Evolutionary conservation across 768 basidiomycete species (phyloP).

Genomic region (Daedalea quercina): DNA sequence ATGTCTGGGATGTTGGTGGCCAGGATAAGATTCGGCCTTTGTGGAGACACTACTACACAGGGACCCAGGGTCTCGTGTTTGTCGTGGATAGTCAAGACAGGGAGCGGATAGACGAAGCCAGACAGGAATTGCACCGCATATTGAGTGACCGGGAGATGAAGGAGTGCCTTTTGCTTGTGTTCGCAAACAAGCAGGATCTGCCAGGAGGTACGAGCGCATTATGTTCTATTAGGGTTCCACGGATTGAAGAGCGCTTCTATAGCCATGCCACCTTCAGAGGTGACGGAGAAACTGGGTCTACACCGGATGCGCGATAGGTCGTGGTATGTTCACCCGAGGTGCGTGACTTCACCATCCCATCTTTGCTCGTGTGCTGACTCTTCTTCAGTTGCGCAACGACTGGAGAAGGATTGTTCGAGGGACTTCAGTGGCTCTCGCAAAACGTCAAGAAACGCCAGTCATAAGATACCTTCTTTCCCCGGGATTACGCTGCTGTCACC

Average conservation of each 20-base stretch:
- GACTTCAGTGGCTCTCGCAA: constrained; percentile 94
- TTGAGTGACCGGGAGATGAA: constrained; percentile 97
- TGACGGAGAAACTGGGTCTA: constrained; percentile 93
- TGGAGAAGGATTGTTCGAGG: constrained; percentile 95
- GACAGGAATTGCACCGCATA: constrained; percentile 92
- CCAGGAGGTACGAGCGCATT: constrained; percentile 71
- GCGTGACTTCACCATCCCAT: constrained; percentile 19
- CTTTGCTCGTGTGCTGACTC: background rate
- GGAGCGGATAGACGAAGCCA: constrained; percentile 94
- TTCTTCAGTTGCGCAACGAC: constrained; percentile 84
- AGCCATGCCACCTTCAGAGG: constrained; percentile 99
- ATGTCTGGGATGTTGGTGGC: constrained; percentile 97
- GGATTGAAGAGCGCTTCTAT: constrained; percentile 4
- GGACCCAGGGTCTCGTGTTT: constrained; percentile 96
- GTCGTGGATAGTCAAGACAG: constrained; percentile 96
- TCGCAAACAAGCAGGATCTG: constrained; percentile 98
- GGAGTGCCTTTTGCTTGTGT: constrained; percentile 94
- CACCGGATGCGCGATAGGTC: constrained; percentile 95
- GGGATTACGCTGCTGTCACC: constrained; percentile 23
- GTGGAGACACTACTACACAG: constrained; percentile 99
- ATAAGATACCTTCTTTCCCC: constrained; percentile 28
- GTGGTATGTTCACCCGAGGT: constrained; percentile 99
- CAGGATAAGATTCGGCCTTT: constrained; percentile 98
- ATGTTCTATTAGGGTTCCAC: background rate
- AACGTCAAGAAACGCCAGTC: constrained; percentile 92